Base-by-base conservation (phyloP, 78 protist genomes). In the Dictyostelium purpureum region DNA sequence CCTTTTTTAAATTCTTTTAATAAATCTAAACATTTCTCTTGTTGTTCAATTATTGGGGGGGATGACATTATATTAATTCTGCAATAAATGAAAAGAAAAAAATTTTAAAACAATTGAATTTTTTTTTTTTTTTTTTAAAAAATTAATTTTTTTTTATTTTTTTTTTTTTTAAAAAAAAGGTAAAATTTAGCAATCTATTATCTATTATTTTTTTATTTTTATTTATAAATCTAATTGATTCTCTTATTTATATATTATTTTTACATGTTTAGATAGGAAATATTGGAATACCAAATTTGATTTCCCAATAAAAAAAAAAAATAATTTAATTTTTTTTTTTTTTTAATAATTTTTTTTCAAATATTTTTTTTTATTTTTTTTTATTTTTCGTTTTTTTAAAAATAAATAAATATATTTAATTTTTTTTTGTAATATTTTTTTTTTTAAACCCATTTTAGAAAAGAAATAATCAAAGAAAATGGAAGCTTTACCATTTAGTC, bases 401-500 rank as follows among this genome's bases (percentile, higher is more conserved):
- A 14, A 14, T 47, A 3, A 14, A 14, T 47, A 47, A 47, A 47
- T 47, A 14, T 47, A 14, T 47, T 47, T 47, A 1, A 14, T 47
- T 47, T 47, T 47, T 3, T 47, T 47, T 47, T 47, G 7, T 47
- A 14, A 14, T 3, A 31, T 61, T 61, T 61, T 61, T 61, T 61
- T 61, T 61, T 61, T 61, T 61, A 1, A 24, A 10, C 19, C 9
- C 18, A 10, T 47, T 47, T 47, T 47, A 3, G 52, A 47, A 47
- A 47, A 16, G 12, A 16, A 28, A 61, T 31, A 2, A 18, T 6
- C 49, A 45, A 10, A 1, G 21, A 42, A 18, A 47, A 42, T 71
- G 37, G 57, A 71, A 45, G 59, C 57, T 43, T 43, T 71, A 38
- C 78, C 78, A 71, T 71, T 71, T 71, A 43, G 57, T 45, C 28